A percentile compares a stretch with the other conserved stretches of the same genome.
phyloP scores from a whole-genome alignment of 805 yeast species.

The Sugiyamaella mastotermitis region DNA sequence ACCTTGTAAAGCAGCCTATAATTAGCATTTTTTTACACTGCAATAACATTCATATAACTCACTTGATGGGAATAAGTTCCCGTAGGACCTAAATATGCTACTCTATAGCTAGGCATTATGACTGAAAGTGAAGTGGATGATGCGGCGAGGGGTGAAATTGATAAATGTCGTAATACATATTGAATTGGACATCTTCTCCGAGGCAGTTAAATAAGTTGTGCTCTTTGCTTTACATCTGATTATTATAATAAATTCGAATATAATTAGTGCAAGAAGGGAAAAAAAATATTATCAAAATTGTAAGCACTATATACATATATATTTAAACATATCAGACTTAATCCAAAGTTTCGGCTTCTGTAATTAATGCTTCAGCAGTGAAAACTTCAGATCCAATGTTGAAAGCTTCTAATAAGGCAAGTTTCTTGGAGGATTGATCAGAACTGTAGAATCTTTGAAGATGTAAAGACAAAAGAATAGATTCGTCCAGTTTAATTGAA shows the following conservation, averaged over 20 bases:
- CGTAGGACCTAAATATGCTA: conserved; percentile 76
- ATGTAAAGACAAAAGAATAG: conserved; percentile 52
- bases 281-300: too few relatives aligned
- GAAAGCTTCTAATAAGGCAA: conserved; percentile 57
- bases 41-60: conserved; percentile 11
- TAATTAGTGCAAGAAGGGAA: too few relatives aligned
- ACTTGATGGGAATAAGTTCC: conserved; percentile 94
- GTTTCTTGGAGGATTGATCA: conserved; percentile 34
- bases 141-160: too few relatives aligned
- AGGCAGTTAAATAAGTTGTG: too few relatives aligned
- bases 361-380: conserved; percentile 58
- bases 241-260: too few relatives aligned
- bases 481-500: conserved; percentile 61
- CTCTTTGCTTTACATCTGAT: too few relatives aligned
- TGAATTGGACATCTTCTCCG: too few relatives aligned
- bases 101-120: too few relatives aligned
- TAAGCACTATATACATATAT: too few relatives aligned
- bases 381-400: conserved; percentile 65
- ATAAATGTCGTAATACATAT: too few relatives aligned
- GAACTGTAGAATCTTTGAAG: conserved; percentile 51
- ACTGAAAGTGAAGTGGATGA: too few relatives aligned
- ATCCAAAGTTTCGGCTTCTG: conserved; percentile 70
- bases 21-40: conserved; percentile 2
- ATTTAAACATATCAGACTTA: too few relatives aligned
- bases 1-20: conserved; percentile 44